Evolutionary conservation across 352 stramenopile genomes (phyloP), one percentile per base, ranked within the genome.

Genomic region (Paralagenidium karlingii): DNA sequence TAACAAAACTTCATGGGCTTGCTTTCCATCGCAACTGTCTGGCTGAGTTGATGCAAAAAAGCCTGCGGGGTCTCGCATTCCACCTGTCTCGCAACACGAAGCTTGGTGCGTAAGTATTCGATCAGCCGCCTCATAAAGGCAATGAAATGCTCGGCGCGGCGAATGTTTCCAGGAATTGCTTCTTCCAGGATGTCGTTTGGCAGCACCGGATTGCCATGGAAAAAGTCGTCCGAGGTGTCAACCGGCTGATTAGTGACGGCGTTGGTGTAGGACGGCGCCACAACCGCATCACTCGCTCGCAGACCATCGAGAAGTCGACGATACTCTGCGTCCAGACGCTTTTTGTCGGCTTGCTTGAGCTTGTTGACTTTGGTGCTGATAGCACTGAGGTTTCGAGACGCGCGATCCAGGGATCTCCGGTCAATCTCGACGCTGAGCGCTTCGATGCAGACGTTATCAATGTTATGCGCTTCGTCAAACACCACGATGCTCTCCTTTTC

Each of bases 371-470:
- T 81, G 26, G 61, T 60, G 18, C 73, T 85, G 39, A 90, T 55
- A 19, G 68, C 71, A 13, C 63, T 77, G 34, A 98, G 58, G 29
- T 94, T 96, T 30, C 86, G 63, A 10, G 87, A 96, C 8, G 94
- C 93, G 49, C 89, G 68, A 31, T 98, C 89, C 15, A 98, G 60
- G 25, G 69, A 59, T 20, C 90, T 64, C 13, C 87, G 77, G 49
- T 99, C 92, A 25, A 99, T 78, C 11, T 94, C 93, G 0, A 99
- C 94, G 36, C 76, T 96, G 2, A 99, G 58, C 29, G 95, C 94
- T 79, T 99, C 96, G 47, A 99, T 98, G 50, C 96, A 99, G 13
- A 99, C 93, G 75, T 96, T 98, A 57, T 99, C 95, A 49, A 99
- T 99, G 63, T 99, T 99, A 58, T 99, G 95, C 3, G 94, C 95